Evolutionary conservation across 768 basidiomycete genomes (phyloP).

Genomic region (Boletus speciosus): DNA sequence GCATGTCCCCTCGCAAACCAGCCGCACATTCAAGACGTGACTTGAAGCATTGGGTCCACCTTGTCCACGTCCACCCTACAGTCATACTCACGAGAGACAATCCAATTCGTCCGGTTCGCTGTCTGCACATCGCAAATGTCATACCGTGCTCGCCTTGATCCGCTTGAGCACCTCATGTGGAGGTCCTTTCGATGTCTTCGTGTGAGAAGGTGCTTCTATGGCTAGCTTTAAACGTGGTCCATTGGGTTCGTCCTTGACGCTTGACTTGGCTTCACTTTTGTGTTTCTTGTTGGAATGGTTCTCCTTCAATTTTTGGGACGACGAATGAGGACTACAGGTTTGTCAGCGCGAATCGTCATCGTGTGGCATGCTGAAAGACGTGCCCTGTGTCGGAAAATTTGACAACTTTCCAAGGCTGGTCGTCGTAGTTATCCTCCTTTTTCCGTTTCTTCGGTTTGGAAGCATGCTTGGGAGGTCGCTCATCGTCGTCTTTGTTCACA

Average conservation of each 20-base stretch:
- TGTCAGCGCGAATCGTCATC: not conserved
- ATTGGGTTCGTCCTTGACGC: not conserved
- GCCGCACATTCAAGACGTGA: not conserved
- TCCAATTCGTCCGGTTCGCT: slow-evolving; percentile 47
- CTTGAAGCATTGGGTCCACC: not conserved
- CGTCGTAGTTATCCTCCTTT: slow-evolving; percentile 19
- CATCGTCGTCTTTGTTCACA: not conserved
- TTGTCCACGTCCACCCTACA: not conserved
- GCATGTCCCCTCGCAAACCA: not conserved
- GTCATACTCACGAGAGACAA: slow-evolving; percentile 38
- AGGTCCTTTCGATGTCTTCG: slow-evolving; percentile 32
- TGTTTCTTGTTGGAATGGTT: slow-evolving; percentile 17
- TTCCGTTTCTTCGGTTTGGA: slow-evolving; percentile 18
- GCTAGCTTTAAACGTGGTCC: not conserved
- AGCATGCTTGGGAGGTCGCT: not conserved
- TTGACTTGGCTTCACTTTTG: not conserved
- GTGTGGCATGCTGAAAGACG: not conserved
- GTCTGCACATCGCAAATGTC: slow-evolving; percentile 16
- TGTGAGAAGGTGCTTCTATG: slow-evolving; percentile 1
- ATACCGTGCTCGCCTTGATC: slow-evolving; percentile 31
- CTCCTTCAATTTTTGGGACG: slow-evolving; percentile 36
- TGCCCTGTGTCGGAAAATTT: slow-evolving; percentile 16
- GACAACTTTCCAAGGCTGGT: slow-evolving; percentile 22
- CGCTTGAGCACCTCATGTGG: slow-evolving; percentile 39
- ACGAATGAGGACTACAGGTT: slow-evolving; percentile 6